Base-by-base conservation (phyloP, 441 rosid genomes). In the Eruca vesicaria region DNA sequence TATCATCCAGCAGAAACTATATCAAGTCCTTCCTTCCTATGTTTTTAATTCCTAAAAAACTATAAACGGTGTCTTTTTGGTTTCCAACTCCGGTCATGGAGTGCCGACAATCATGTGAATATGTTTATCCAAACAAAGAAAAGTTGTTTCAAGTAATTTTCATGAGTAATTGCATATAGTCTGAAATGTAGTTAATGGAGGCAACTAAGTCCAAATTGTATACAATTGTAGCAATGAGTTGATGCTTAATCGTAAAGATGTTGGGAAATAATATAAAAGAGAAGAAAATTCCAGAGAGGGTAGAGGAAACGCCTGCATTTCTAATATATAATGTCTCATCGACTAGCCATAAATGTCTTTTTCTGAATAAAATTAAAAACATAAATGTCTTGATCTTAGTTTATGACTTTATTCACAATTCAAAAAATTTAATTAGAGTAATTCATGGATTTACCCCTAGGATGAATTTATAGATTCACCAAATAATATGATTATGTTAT, bases 21-120 rank as follows among this genome's bases (percentile, higher is more conserved):
- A n/a, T n/a, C 18, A 63, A 72, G 57, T 38, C 21, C 14, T 28
- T 38, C 21, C 14, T 28, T 28, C 38, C 15, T 53, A 72, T 63
- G 69, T 56, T 57, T 66, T 36, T 74, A 5, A 43, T 29, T 43
- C 15, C 41, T 43, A n/a, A 43, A 43, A 33, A 36, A 36, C n/a
- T 5, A 15, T 9, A 35, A 58, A 43, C 38, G 60, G 38, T 58
- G 21, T 19, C 11, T 15, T 33, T 55, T 31, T n/a, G 20, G 15
- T 58, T 45, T 19, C 72, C 61, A 67, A 45, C 16, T 66, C 21
- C 0, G 14, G 61, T 68, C 36, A 33, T 3, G 36, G 14, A 50
- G 6, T 29, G 41, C 48, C 21, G 26, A 75, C 7, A 19, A 52
- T 69, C 65, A 69, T 76, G 59, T 69, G 59, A 68, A 57, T 55